A percentile compares a stretch with the other conserved stretches of the same genome.
Conservation (phyloP, 2,329 filamentous ascomycete species). For the Amauroascus verrucosus region DNA sequence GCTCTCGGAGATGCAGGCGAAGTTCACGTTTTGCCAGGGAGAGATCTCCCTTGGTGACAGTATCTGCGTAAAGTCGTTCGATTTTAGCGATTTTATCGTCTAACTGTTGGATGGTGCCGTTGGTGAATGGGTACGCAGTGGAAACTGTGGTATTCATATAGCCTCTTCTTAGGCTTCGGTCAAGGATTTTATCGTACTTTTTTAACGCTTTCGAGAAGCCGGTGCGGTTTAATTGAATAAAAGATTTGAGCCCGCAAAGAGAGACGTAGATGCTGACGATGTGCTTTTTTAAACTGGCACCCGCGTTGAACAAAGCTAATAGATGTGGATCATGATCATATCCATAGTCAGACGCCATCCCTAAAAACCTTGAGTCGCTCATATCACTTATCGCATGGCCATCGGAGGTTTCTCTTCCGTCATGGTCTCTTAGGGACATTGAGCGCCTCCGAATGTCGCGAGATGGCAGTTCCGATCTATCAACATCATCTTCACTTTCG, state of each 20-base stretch:
- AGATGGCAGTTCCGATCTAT: slow-evolving; percentile 37
- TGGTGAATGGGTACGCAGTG: slow-evolving; percentile 69
- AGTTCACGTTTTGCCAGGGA: slow-evolving; percentile 71
- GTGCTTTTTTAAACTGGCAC: slow-evolving; percentile 85
- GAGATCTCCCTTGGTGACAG: slow-evolving; percentile 74
- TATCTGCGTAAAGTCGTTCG: slow-evolving; percentile 67
- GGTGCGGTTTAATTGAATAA: slow-evolving; percentile 89
- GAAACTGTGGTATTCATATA: slow-evolving; percentile 70
- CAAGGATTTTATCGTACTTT: slow-evolving; percentile 95
- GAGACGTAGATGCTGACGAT: slow-evolving; percentile 80
- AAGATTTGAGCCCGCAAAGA: slow-evolving; percentile 90
- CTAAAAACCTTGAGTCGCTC: slow-evolving; percentile 43
- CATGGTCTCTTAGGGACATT: slow-evolving; percentile 21
- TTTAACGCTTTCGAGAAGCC: slow-evolving; percentile 95
- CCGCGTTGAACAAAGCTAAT: slow-evolving; percentile 56
- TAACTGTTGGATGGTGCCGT: slow-evolving; percentile 58
- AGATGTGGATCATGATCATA: slow-evolving; percentile 58
- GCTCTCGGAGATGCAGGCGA: slow-evolving; percentile 80
- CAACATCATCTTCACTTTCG: slow-evolving; percentile 56
- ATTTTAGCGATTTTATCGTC: slow-evolving; percentile 63
- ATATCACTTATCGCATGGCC: slow-evolving; percentile 25
- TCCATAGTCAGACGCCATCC: slow-evolving; percentile 44
- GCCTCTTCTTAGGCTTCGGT: slow-evolving; percentile 63
- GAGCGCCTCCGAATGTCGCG: slow-evolving; percentile 30
- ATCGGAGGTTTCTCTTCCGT: slow-evolving; percentile 22